Evolutionary conservation across 352 stramenopile species (phyloP).

Genomic region (Globisporangium heterothallicum): DNA sequence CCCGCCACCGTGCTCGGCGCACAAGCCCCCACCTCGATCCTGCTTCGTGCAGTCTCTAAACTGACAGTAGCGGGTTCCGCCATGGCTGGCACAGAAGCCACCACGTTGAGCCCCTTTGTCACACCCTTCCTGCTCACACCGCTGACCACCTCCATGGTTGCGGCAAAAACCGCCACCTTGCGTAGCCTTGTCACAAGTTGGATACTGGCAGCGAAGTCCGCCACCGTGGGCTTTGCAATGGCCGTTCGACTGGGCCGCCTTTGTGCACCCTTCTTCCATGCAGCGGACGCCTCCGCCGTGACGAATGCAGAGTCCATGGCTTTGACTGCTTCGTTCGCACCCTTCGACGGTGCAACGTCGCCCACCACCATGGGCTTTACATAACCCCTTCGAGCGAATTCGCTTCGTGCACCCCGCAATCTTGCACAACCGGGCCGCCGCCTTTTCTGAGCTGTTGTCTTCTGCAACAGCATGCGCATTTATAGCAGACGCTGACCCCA

Average conservation of each 20-base stretch:
- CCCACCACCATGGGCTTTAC: constrained; percentile 13
- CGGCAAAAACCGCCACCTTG: constrained; percentile 13
- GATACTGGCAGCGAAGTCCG: constrained; percentile 11
- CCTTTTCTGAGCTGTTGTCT: constrained; percentile 10
- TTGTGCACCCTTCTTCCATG: constrained; percentile 3
- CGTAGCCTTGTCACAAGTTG: constrained; percentile 7
- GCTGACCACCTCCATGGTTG: constrained; percentile 13
- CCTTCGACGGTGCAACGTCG: constrained; percentile 7
- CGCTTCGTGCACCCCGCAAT: constrained; percentile 1
- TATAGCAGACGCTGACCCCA: not conserved
- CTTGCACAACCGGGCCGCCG: constrained; percentile 7
- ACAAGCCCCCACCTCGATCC: constrained; percentile 83
- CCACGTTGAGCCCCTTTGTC: constrained; percentile 13
- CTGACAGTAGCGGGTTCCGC: constrained; percentile 9
- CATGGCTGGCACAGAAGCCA: constrained; percentile 13
- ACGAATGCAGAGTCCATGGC: constrained; percentile 13
- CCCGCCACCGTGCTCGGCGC: constrained; percentile 77
- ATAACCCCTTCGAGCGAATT: constrained; percentile 13
- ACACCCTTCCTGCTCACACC: constrained; percentile 5
- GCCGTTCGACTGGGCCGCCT: constrained; percentile 14
- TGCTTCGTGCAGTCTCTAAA: constrained; percentile 75
- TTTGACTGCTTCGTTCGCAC: constrained; percentile 12
- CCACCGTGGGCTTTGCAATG: constrained; percentile 15
- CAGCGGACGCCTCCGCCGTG: constrained; percentile 14
- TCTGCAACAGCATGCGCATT: not conserved